These are phyloP conservation scores for Sporobolomyces pararoseus DNA, from an alignment of 768 basidiomycete genomes.

Conservation along the genomic window DNA sequence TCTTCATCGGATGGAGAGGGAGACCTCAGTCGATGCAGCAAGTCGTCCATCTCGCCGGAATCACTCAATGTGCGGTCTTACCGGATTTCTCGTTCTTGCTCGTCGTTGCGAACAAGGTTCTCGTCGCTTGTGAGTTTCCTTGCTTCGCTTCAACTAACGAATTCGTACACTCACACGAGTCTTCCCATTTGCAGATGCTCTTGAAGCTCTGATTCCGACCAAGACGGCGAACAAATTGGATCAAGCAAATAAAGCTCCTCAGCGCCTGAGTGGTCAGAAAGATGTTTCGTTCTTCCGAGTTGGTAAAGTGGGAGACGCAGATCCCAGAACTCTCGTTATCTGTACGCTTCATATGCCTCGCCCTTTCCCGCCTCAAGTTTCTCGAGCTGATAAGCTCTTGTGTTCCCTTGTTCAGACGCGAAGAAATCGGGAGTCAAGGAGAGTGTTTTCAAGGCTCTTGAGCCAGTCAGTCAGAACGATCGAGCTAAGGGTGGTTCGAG, in stretches of 20 bases:
- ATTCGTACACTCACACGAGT: conserved; percentile 58
- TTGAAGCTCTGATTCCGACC: conserved; percentile 91
- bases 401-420: conserved; percentile 47
- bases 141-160: conserved; percentile 44
- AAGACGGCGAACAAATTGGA: conserved; percentile 53
- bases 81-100: conserved; percentile 96
- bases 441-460: conserved; percentile 93
- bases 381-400: too few species aligned
- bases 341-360: conserved; percentile 46
- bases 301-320: conserved; percentile 66
- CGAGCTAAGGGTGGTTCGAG: conserved; percentile 71
- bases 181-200: conserved; percentile 52
- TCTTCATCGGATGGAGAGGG: conserved; percentile 89
- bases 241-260: conserved; percentile 67
- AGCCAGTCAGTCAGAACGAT: conserved; percentile 79
- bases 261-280: conserved; percentile 81
- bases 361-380: not conserved
- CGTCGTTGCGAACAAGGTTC: conserved; percentile 75
- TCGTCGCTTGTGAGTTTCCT: conserved; percentile 60
- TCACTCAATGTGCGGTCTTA: conserved; percentile 91
- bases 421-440: conserved; percentile 96
- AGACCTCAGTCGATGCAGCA: conserved; percentile 85
- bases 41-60: conserved; percentile 86
- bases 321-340: conserved; percentile 72
- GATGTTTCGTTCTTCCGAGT: conserved; percentile 96